These are phyloP conservation scores for Kitagawia praeruptora DNA, from an alignment of 129 eudicot genomes.

Conservation along the genomic window DNA sequence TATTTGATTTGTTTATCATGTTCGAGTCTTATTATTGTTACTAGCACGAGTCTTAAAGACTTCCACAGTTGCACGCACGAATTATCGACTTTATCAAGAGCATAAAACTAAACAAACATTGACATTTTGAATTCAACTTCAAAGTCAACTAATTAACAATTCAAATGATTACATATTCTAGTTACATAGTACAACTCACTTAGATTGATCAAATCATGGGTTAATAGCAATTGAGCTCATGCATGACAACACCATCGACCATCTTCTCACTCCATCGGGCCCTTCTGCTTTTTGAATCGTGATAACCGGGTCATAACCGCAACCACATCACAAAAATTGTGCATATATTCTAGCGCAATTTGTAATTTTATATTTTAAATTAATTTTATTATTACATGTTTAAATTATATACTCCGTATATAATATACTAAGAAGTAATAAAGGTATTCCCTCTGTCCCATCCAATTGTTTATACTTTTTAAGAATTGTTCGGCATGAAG, in stretches of 20 bases:
- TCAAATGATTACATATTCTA: neutral
- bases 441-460: too few relatives aligned
- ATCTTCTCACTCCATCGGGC: neutral
- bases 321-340: neutral
- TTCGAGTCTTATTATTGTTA: neutral
- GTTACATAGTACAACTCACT: too few relatives aligned
- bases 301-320: neutral
- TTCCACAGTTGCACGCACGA: neutral
- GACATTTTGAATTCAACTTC: neutral
- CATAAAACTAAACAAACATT: neutral
- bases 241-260: neutral
- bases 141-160: slow-evolving; percentile 1
- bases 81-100: neutral
- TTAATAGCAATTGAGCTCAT: neutral
- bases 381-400: too few relatives aligned
- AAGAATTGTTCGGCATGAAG: too few relatives aligned
- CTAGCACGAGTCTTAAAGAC: neutral
- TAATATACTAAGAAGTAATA: too few relatives aligned
- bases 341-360: too few relatives aligned
- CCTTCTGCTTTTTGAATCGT: neutral
- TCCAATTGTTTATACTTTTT: too few relatives aligned
- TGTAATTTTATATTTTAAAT: too few relatives aligned
- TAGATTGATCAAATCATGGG: neutral
- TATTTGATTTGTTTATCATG: too few relatives aligned
- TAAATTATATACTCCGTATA: too few relatives aligned